Conservation (phyloP, 2,329 filamentous ascomycete genomes). For the Aspergillus piperis region DNA sequence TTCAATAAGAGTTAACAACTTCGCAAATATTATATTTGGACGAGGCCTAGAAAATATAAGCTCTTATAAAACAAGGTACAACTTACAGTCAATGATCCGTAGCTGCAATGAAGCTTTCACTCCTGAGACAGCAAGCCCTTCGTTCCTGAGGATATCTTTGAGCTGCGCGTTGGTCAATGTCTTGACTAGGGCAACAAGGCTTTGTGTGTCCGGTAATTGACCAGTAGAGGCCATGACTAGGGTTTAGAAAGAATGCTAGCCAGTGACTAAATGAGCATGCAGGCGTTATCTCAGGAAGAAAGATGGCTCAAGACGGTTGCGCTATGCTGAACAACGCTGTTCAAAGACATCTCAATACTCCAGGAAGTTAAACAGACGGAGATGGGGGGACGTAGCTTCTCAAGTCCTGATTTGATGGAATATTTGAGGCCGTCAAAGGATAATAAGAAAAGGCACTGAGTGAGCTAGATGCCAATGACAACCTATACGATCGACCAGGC, state of each 20-base stretch:
- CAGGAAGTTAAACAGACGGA: not conserved
- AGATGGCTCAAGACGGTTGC: conserved; percentile 25
- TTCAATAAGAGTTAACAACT: not conserved
- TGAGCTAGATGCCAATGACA: not conserved
- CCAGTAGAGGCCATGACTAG: conserved; percentile 41
- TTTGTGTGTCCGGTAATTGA: conserved; percentile 43
- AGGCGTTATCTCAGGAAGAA: conserved; percentile 22
- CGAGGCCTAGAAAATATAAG: not conserved
- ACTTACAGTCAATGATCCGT: conserved; percentile 77
- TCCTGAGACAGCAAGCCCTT: conserved; percentile 75
- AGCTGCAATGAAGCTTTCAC: conserved; percentile 81
- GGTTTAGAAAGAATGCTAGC: not conserved
- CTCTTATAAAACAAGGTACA: conserved; percentile 7
- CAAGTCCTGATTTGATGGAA: not conserved
- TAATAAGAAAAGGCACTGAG: not conserved
- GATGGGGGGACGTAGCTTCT: not conserved
- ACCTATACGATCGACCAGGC: conserved; percentile 2
- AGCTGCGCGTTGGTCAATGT: conserved; percentile 66
- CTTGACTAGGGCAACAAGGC: conserved; percentile 52
- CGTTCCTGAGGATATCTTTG: conserved; percentile 72
- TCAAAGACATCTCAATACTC: conserved; percentile 34
- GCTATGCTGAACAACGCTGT: conserved; percentile 21
- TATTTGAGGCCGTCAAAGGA: too few relatives aligned
- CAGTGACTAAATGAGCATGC: conserved; percentile 5
- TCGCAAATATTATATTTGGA: not conserved